Evolutionary conservation across 371 early-diverging fungal species (phyloP), one percentile per base, ranked within the genome.

Genomic region (Mycotypha africana): DNA sequence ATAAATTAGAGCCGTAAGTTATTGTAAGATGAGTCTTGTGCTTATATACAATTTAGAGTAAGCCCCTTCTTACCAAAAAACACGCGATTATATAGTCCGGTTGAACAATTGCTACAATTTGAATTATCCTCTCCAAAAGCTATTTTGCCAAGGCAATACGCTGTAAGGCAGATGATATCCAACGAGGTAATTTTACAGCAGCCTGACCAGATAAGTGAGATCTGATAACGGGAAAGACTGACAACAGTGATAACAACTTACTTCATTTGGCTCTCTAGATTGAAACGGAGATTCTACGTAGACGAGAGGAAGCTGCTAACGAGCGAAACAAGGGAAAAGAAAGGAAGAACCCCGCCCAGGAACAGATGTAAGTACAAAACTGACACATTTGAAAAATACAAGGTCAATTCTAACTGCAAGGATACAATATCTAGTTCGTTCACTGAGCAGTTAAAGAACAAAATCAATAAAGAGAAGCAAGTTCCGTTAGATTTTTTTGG

Each of bases 1-100:
- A 78, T 58, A 67, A 70, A 14, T 57, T 92, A 26, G 90, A 93
- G 42, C 95, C 95, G 88, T 92, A 77, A 67, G 85, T 35, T 4
- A 4, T n/a, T 3, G 19, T 15, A 24, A 16, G 35, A 14, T 26
- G 11, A 20, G 16, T 8, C 4, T 10, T 19, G 5, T 12, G 34
- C 15, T 9, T 24, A 23, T 4, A 23, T 4, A 32, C 20, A 17
- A 28, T 12, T 6, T 8, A 28, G 30, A 28, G 12, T 28, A 6
- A 8, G 12, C 6, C 30, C 6, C 30, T 8, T 28, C n/a, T n/a
- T n/a, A n/a, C n/a, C n/a, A n/a, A n/a, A n/a, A n/a, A n/a, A n/a
- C n/a, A n/a, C n/a, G n/a, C n/a, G n/a, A n/a, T 11, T 33, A 33
- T 6, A 5, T 51, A 85, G 86, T 4, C 81, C 84, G 4, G 68